Base-by-base conservation (phyloP, 140 eudicot genomes). In the Flaveria floridana region DNA sequence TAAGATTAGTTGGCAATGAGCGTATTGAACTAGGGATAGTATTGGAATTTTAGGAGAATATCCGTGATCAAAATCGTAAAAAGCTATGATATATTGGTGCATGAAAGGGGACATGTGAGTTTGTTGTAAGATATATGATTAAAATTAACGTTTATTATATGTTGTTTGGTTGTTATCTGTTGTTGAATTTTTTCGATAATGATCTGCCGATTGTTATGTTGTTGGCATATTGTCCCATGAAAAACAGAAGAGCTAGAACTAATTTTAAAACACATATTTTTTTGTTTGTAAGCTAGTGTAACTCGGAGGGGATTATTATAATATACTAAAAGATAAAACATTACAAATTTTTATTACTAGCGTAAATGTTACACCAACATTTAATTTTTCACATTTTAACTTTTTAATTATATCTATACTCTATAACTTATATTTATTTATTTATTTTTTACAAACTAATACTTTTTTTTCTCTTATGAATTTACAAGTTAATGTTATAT, bases 41-140 rank as follows among this genome's bases (percentile, higher is more conserved):
- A 52, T 73, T 55, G 70, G 75, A 79, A 53, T 42, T 55, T 8
- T 8, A 7, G 42, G 73, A 79, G 83, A 66, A 73, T 79, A 79
- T 79, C 79, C 83, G 8, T 66, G 42, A 42, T 21, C 13, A 8
- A 25, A 15, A 50, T 57, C 28, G 81, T 58, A 12, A 12, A 44
- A 12, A 46, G 7, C 76, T 9, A 77, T 23, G 70, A n/a, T 68
- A 16, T 7, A 1, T 21, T 57, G 80, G 62, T 18, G 72, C 61
- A 74, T 62, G 79, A 62, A n/a, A 46, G 71, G 26, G 56, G 19
- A 63, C 10, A 16, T 41, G 15, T 7, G 28, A 30, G 30, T 28
- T 51, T 64, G 23, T 48, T 51, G 18, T 8, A 26, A 26, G 20
- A 13, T 62, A 13, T 28, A 65, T 34, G 20, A 63, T 6, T 37